Conservation (phyloP, 202 grass and related monocot genomes). For the Saccharum hybrid region DNA sequence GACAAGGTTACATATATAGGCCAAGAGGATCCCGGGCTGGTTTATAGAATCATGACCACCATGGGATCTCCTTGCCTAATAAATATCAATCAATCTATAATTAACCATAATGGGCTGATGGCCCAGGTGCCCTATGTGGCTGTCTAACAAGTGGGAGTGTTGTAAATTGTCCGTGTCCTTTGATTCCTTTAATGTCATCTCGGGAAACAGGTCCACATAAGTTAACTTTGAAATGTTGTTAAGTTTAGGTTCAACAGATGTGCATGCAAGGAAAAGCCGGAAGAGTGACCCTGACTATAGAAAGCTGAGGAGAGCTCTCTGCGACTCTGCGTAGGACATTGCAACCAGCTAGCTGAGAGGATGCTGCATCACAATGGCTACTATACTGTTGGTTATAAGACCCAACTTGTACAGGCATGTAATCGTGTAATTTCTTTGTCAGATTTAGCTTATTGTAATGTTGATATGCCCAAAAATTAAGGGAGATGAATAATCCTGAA, state of each 20-base stretch:
- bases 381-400: constrained; percentile 88
- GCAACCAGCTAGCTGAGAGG: constrained; percentile 88
- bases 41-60: too few species aligned
- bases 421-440: constrained; percentile 7
- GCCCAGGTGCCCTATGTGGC: too few species aligned
- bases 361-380: constrained; percentile 97
- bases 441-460: constrained; percentile 14
- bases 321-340: constrained; percentile 57
- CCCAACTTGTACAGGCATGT: constrained; percentile 87
- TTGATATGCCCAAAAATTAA: not conserved
- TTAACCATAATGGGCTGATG: too few species aligned
- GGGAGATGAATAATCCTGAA: not conserved
- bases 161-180: not conserved
- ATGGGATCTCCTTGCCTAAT: too few species aligned
- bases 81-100: too few species aligned
- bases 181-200: not conserved
- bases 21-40: too few species aligned
- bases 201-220: not conserved
- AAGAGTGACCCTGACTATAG: constrained; percentile 74
- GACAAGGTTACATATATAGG: too few species aligned
- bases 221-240: constrained; percentile 7
- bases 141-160: not conserved
- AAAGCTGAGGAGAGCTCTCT: constrained; percentile 85
- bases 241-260: constrained; percentile 66
- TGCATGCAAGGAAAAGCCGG: constrained; percentile 56